Base-by-base conservation (phyloP, 139 green algal species). In the Chlorella sp. region DNA sequence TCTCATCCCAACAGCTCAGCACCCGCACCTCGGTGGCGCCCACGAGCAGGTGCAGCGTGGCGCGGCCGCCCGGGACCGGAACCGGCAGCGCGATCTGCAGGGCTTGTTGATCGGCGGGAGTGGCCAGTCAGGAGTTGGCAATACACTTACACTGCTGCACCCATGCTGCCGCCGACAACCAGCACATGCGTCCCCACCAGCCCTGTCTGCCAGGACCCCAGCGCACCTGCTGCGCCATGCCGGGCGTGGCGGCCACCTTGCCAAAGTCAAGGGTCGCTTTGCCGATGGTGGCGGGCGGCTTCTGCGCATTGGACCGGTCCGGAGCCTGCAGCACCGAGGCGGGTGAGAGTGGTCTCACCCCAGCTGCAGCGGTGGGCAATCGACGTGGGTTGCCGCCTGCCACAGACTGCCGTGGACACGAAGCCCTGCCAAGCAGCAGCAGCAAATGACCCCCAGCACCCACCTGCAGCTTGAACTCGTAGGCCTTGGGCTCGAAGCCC, bases 391-490 rank as follows among this genome's bases (percentile, higher is more conserved):
- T n/a, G n/a, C n/a, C n/a, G n/a, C n/a, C n/a, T n/a, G n/a, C n/a
- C n/a, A n/a, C n/a, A n/a, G n/a, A n/a, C n/a, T n/a, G n/a, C n/a
- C n/a, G n/a, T n/a, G n/a, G n/a, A n/a, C n/a, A n/a, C n/a, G n/a
- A n/a, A n/a, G n/a, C n/a, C n/a, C n/a, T n/a, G n/a, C n/a, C n/a
- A n/a, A n/a, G n/a, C 51, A 2, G 14, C 11, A 26, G 51, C 51
- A 60, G 46, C 46, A 54, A 8, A 8, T 54, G 72, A 17, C 20
- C 68, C 48, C 84, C 85, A 11, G 41, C 70, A 6, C 88, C 84
- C 43, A 92, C 88, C 73, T 93, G 89, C 32, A 94, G 74, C 74
- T 92, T 91, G 79, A 94, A 89, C 51, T 87, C 77, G 84, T 93
- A 94, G 24, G 93, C 87, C 87, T 94, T 94, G 3, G 81, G 19